Conservation (phyloP, 164 flowering plant genomes). For the Buxus sempervirens region DNA sequence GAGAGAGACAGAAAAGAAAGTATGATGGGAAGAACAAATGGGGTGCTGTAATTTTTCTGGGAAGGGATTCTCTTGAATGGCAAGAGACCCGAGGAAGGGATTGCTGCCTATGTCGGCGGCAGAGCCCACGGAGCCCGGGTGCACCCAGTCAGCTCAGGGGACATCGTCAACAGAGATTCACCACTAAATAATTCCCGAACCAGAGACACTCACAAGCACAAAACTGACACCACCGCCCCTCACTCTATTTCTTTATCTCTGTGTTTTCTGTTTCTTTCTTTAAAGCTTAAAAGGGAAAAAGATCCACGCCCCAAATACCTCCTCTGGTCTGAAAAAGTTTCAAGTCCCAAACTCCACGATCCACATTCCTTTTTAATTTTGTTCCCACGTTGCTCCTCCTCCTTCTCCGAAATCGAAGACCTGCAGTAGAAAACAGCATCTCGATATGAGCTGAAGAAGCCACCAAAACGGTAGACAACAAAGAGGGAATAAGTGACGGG, state of each 20-base stretch:
- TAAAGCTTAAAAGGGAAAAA: constrained; percentile 16
- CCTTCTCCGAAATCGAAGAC: constrained; percentile 29
- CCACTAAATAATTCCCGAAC: constrained; percentile 44
- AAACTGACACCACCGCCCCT: constrained; percentile 46
- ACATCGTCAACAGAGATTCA: constrained; percentile 55
- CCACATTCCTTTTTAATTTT: constrained; percentile 19
- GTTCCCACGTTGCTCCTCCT: constrained; percentile 11
- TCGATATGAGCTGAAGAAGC: constrained; percentile 58
- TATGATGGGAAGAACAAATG: constrained; percentile 29
- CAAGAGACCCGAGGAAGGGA: constrained; percentile 45
- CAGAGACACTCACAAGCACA: constrained; percentile 52
- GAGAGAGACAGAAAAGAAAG: no score
- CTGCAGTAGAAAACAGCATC: constrained; percentile 78
- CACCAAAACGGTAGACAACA: constrained; percentile 60
- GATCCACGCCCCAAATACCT: constrained; percentile 26
- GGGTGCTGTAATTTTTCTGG: constrained; percentile 25
- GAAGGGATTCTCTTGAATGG: constrained; percentile 47
- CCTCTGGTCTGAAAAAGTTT: constrained; percentile 24
- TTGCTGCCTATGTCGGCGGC: constrained; percentile 73
- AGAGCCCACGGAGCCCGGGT: constrained; percentile 73
- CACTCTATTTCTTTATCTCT: constrained; percentile 28
- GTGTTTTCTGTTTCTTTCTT: constrained; percentile 20
- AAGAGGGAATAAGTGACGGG: constrained; percentile 35
- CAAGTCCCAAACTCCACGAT: constrained; percentile 45
- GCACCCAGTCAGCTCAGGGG: constrained; percentile 58